These are phyloP conservation scores for Fonsecaea pedrosoi DNA, from an alignment of 2,329 filamentous ascomycete genomes.

Conservation along the genomic window DNA sequence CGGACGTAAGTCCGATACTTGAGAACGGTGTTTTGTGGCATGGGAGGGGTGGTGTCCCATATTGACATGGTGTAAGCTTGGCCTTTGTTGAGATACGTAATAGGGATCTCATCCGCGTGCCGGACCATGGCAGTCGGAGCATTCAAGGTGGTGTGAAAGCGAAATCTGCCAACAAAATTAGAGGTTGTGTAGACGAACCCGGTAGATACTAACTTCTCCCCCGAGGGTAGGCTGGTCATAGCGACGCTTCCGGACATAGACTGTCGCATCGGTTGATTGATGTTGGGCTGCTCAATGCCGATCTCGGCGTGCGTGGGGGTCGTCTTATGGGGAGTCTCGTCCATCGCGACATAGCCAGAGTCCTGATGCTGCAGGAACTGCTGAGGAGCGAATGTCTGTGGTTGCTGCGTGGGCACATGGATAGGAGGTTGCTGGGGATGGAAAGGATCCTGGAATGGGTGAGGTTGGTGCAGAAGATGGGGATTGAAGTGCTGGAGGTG, in stretches of 20 bases:
- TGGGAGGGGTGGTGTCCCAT: conserved; percentile 72
- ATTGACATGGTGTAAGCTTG: conserved; percentile 90
- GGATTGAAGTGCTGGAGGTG: conserved; percentile 73
- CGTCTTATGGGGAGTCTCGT: conserved; percentile 66
- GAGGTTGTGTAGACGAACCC: conserved; percentile 9
- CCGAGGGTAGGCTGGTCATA: conserved; percentile 42
- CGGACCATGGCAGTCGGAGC: conserved; percentile 97
- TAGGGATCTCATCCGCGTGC: conserved; percentile 84
- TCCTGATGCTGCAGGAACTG: conserved; percentile 78
- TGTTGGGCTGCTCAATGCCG: conserved; percentile 23
- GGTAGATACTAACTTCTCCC: conserved; percentile 60
- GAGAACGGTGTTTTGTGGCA: conserved; percentile 62
- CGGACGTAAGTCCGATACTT: conserved; percentile 88
- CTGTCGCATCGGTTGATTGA: conserved; percentile 45
- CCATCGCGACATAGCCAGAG: conserved; percentile 78
- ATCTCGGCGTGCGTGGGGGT: conserved; percentile 37
- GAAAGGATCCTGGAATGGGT: conserved; percentile 36
- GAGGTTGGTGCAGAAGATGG: conserved; percentile 48
- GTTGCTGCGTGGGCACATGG: conserved; percentile 59
- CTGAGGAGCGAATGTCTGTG: conserved; percentile 43
- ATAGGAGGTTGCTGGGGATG: conserved; percentile 33
- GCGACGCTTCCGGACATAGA: conserved; percentile 42
- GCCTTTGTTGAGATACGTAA: conserved; percentile 98
- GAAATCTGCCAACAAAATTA: conserved; percentile 65
- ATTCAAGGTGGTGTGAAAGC: conserved; percentile 87